Percentiles rank a stretch among this genome's conserved stretches.
Conservation (phyloP, 1,284 basidiomycete species). For the Malassezia equina region DNA sequence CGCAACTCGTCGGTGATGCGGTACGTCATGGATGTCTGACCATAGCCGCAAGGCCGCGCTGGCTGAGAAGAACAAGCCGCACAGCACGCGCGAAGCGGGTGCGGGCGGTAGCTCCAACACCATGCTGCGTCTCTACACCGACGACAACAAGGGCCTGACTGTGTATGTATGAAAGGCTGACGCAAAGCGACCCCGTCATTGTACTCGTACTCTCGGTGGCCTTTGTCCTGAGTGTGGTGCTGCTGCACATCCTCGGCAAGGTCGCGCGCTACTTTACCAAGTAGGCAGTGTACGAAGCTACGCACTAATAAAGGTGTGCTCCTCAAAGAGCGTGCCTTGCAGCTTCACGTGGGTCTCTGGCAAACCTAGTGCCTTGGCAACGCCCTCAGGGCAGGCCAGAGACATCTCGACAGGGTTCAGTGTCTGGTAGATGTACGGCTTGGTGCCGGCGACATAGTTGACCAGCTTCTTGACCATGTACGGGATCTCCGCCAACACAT, state of each 20-base stretch:
- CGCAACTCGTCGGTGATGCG: slow-evolving; percentile 19
- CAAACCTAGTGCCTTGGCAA: slow-evolving; percentile 12
- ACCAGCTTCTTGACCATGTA: slow-evolving; percentile 77
- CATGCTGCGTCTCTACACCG: slow-evolving; percentile 94
- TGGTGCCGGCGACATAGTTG: slow-evolving; percentile 79
- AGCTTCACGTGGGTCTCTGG: slow-evolving; percentile 46
- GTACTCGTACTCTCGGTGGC: slow-evolving; percentile 91
- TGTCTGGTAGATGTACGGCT: slow-evolving; percentile 89
- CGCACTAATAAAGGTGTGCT: slow-evolving; percentile 69
- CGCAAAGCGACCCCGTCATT: slow-evolving; percentile 81
- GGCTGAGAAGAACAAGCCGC: slow-evolving; percentile 63
- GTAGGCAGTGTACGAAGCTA: slow-evolving; percentile 46
- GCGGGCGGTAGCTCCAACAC: slow-evolving; percentile 93
- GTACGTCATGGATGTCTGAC: not conserved
- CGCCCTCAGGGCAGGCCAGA: slow-evolving; percentile 55
- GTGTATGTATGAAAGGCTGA: slow-evolving; percentile 61
- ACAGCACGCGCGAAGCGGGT: slow-evolving; percentile 80
- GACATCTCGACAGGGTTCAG: slow-evolving; percentile 62
- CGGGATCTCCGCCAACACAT: slow-evolving; percentile 90
- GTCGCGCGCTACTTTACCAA: slow-evolving; percentile 81
- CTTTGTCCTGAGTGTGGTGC: slow-evolving; percentile 97
- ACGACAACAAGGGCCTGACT: slow-evolving; percentile 83
- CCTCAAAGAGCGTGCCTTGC: slow-evolving; percentile 68
- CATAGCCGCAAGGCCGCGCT: slow-evolving; percentile 55
- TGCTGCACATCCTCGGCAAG: slow-evolving; percentile 95